Evolutionary conservation across 805 yeast genomes (phyloP), one percentile per base, ranked within the genome.

Genomic region (Saturnispora bothae): DNA sequence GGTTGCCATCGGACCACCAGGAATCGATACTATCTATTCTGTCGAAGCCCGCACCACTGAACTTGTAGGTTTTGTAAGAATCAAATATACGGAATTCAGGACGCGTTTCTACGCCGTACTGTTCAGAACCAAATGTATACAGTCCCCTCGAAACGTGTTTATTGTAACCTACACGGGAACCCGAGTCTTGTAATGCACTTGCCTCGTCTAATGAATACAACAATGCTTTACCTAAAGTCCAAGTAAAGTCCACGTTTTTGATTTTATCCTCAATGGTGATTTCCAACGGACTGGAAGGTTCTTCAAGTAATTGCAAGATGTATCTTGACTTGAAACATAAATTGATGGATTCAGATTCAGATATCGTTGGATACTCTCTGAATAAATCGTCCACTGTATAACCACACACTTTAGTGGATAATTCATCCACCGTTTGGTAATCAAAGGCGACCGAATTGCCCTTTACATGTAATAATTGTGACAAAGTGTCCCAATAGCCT

Each of bases 171-270:
- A 64, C 55, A 6, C 46, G 44, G 9, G 34, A 27, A 15, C 17
- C 14, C 10, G n/a, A 14, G 13, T 34, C 20, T 25, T 20, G 28
- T 29, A 19, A 29, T 12, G 50, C 65, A 25, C 15, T 26, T 26
- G 15, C 6, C 15, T 65, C 57, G 71, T 83, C 53, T 64, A 74
- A 43, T 3, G 80, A 72, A 50, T 79, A 79, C 17, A 79, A 53
- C 8, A 78, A 53, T 2, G 85, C 85, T 52, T 52, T 68, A 63
- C 98, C 98, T 21, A 92, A 56, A 0, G 97, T 92, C 98, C 98
- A 92, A 0, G 96, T 77, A 28, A 89, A 66, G 46, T 86, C 96
- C 2, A 73, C 69, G 1, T 92, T 95, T 42, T 83, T 23, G 27
- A 89, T 71, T 20, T 77, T 69, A 39, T 78, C 78, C 21, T 68